phyloP scores from a whole-genome alignment of 352 stramenopile species.

The Thalassiosira exigua region DNA sequence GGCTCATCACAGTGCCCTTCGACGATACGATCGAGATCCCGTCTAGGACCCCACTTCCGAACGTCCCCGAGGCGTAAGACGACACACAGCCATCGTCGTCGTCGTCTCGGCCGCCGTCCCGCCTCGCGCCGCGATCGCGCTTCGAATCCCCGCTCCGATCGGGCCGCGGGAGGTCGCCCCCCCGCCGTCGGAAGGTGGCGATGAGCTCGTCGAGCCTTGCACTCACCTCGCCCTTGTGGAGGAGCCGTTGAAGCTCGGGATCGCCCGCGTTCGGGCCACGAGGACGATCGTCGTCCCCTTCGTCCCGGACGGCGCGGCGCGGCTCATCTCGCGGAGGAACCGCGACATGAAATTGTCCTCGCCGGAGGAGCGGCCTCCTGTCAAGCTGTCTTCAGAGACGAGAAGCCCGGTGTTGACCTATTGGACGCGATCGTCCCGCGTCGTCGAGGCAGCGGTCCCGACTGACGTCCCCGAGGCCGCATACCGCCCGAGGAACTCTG shows the following conservation, averaged over 20 bases:
- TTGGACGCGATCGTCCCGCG: constrained; percentile 13
- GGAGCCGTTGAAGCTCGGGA: constrained; percentile 21
- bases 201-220: constrained; percentile 32
- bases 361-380: not conserved
- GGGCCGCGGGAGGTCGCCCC: constrained; percentile 9
- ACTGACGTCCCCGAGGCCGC: not conserved
- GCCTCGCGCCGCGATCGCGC: constrained; percentile 35
- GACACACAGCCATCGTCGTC: constrained; percentile 20
- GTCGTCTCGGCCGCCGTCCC: constrained; percentile 8
- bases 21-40: constrained; percentile 32
- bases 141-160: constrained; percentile 31
- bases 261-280: not conserved
- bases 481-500: constrained; percentile 40
- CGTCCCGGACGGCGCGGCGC: not conserved
- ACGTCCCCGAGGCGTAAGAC: constrained; percentile 27
- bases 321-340: constrained; percentile 30
- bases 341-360: constrained; percentile 31
- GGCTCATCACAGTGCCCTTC: constrained; percentile 10
- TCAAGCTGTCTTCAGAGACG: not conserved
- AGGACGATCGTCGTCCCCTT: not conserved
- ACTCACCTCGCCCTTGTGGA: constrained; percentile 24
- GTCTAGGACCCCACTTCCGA: constrained; percentile 23
- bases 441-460: not conserved
- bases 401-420: not conserved
- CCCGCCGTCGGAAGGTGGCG: constrained; percentile 18